Evolutionary conservation across 2,329 filamentous ascomycete species (phyloP).

Genomic region (Parastagonospora nodorum): DNA sequence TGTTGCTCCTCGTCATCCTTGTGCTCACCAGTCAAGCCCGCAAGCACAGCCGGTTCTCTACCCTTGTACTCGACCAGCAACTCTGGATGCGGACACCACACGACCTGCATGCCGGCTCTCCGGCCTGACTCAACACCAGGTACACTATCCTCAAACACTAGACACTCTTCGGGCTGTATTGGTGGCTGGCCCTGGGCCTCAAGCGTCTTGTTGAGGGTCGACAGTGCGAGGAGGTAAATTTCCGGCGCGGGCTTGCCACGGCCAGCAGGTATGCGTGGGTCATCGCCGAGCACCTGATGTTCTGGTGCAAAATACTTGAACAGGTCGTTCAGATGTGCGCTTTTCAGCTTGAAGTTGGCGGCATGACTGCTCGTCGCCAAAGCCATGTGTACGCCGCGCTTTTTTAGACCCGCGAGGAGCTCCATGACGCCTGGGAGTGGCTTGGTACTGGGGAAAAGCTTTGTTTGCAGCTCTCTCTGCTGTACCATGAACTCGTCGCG

Average conservation of each 20-base stretch:
- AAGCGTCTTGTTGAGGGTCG: constrained; percentile 80
- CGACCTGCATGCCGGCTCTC: constrained; percentile 89
- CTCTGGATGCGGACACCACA: constrained; percentile 88
- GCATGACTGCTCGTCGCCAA: constrained; percentile 80
- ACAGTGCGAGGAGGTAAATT: constrained; percentile 86
- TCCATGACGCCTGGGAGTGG: constrained; percentile 78
- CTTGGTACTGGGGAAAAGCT: constrained; percentile 74
- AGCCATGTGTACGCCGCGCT: constrained; percentile 73
- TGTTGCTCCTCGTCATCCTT: constrained; percentile 58
- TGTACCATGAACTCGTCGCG: constrained; percentile 68
- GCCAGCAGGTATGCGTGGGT: constrained; percentile 74
- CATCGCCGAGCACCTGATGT: constrained; percentile 83
- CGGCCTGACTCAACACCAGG: constrained; percentile 89
- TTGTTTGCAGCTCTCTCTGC: constrained; percentile 66
- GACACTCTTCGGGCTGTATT: constrained; percentile 81
- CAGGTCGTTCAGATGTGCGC: constrained; percentile 57
- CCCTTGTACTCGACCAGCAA: constrained; percentile 77
- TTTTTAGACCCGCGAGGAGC: constrained; percentile 67
- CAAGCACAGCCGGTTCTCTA: constrained; percentile 79
- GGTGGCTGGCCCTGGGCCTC: constrained; percentile 61
- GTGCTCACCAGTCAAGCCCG: constrained; percentile 76
- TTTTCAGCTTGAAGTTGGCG: constrained; percentile 79
- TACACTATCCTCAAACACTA: constrained; percentile 96
- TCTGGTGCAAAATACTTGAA: constrained; percentile 71
- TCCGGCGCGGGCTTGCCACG: constrained; percentile 94